Evolutionary conservation across 345 rosid genomes (phyloP), one percentile per base, ranked within the genome.

Genomic region (Balakata baccata): DNA sequence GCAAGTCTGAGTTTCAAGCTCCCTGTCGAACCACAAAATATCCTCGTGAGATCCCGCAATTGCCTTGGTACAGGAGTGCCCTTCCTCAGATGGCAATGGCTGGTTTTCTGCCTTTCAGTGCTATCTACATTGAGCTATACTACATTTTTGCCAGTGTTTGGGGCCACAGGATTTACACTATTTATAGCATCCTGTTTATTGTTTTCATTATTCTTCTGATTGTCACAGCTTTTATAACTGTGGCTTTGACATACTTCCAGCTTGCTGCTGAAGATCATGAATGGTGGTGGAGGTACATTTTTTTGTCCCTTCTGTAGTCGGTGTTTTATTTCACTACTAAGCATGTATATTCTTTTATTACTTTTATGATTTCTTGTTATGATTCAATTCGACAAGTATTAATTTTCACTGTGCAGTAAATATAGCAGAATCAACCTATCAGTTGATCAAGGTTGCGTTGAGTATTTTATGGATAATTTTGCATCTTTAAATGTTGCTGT

Each of bases 21-120:
- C 98, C 98, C 25, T 82, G 86, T 75, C 92, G 94, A 43, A 92
- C 98, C 38, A 89, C 98, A 1, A 92, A 92, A 76, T 92, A 90
- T 67, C 98, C 94, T 3, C 75, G 96, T 49, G 96, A 92, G 82
- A 88, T 92, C 64, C 96, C 98, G 0, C 84, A 80, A 20, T 82
- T 90, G 78, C 98, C 96, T 25, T 92, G 96, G 97, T 90, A 92
- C 74, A 79, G 96, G 78, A 86, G 90, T 57, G 84, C 96, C 23
- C 59, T 92, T 76, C 96, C 97, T 72, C 96, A 92, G 85, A 90
- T 92, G 96, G 94, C 96, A 51, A 90, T 90, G 97, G 97, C 97
- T 9, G 96, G 93, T 17, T 90, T 90, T 60, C 45, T 89, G 52
- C 93, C 93, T 23, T 90, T 90, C 72, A 89, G 93, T 80, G 93